Percentiles rank a stretch among this genome's conserved stretches.
Evolutionary conservation across 2,329 filamentous ascomycete genomes (phyloP).

Genomic region (Penicillium sp.): DNA sequence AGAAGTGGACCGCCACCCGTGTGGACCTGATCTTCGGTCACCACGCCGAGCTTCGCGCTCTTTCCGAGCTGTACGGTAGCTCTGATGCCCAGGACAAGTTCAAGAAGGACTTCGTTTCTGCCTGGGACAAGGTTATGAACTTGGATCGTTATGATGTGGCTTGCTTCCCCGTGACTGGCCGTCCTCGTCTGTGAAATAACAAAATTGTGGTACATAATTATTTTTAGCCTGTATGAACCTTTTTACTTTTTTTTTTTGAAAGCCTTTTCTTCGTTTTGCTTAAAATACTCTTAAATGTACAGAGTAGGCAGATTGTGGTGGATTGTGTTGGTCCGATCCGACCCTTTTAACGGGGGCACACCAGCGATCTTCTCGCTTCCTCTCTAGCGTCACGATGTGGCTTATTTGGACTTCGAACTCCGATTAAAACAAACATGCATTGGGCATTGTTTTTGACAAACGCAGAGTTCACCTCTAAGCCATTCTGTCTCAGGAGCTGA

Average conservation of each 20-base stretch:
- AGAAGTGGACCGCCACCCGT: conserved; percentile 71
- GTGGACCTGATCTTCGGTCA: conserved; percentile 71
- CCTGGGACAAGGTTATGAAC: conserved; percentile 76
- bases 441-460: not conserved
- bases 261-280: not conserved
- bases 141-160: conserved; percentile 68
- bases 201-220: not conserved
- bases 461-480: not conserved
- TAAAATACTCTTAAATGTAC: not conserved
- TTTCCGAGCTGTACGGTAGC: conserved; percentile 69
- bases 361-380: not conserved
- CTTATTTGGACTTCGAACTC: too few species aligned
- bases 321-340: too few species aligned
- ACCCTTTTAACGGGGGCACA: too few species aligned
- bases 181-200: conserved; percentile 21
- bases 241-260: not conserved
- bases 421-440: too few species aligned
- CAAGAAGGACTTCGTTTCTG: conserved; percentile 69
- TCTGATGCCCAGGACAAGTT: conserved; percentile 65
- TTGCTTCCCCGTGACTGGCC: conserved; percentile 14
- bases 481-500: not conserved
- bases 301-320: too few species aligned
- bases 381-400: too few species aligned
- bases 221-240: not conserved
- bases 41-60: conserved; percentile 72